Evolutionary conservation across 345 rosid genomes (phyloP).

Genomic region (Odontarrhena argentea): DNA sequence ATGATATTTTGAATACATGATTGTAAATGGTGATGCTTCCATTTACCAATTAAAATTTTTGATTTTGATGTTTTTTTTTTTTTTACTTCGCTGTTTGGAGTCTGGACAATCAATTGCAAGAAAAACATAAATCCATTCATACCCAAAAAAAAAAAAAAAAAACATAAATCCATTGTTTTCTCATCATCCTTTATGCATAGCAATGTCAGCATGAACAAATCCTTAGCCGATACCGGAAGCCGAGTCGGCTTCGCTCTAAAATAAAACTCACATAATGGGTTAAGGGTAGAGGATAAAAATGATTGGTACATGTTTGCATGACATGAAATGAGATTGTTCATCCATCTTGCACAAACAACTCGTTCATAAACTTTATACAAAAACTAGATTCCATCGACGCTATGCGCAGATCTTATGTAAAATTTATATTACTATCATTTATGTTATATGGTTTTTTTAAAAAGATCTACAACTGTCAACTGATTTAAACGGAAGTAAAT

Average conservation of each 20-base stretch:
- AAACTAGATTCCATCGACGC: too few relatives aligned
- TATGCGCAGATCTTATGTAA: too few relatives aligned
- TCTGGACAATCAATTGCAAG: background rate
- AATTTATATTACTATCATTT: too few relatives aligned
- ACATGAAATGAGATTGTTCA: background rate
- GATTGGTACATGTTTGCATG: constrained; percentile 21
- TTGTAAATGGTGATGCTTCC: constrained; percentile 16
- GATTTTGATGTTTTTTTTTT: background rate
- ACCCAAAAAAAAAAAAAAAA: background rate
- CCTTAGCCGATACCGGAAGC: background rate
- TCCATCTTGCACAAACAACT: background rate
- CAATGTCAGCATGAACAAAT: background rate
- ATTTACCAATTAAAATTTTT: background rate
- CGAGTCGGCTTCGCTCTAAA: background rate
- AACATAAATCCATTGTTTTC: background rate
- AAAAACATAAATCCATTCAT: background rate
- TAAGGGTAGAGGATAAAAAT: background rate
- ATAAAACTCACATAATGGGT: background rate
- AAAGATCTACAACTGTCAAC: too few relatives aligned
- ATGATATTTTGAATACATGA: constrained; percentile 25
- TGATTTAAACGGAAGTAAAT: too few relatives aligned
- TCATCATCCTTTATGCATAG: background rate
- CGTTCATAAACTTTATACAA: background rate
- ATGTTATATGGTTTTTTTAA: too few relatives aligned
- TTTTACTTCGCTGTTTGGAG: constrained; percentile 4